A percentile compares a stretch with the other conserved stretches of the same genome.
These are phyloP conservation scores for Magnaporthales sp. DNA, from an alignment of 2,329 filamentous ascomycete genomes.

Conservation along the genomic window DNA sequence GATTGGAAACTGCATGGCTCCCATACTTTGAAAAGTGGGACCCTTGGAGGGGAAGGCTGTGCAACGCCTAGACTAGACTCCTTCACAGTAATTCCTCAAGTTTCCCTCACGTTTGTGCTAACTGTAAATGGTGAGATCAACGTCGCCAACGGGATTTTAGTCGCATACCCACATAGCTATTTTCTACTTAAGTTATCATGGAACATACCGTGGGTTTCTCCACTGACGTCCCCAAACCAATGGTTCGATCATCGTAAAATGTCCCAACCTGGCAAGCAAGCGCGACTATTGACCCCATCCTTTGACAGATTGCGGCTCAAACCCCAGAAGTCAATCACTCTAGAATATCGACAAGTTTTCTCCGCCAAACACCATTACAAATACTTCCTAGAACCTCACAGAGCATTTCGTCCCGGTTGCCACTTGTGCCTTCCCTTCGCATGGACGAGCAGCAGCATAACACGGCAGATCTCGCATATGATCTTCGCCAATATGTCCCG, in stretches of 20 bases:
- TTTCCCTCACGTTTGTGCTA: not conserved
- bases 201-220: too few relatives aligned
- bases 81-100: not conserved
- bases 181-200: too few relatives aligned
- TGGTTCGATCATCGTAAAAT: too few relatives aligned
- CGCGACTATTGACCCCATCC: too few relatives aligned
- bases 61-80: too few relatives aligned
- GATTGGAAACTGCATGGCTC: not conserved
- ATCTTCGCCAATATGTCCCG: not conserved
- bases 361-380: not conserved
- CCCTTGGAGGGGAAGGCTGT: not conserved
- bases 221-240: not conserved
- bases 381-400: too few relatives aligned
- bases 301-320: not conserved
- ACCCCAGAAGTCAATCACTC: not conserved
- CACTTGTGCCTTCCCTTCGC: not conserved
- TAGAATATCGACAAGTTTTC: not conserved
- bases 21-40: not conserved
- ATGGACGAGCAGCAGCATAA: not conserved
- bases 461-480: not conserved
- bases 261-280: not conserved
- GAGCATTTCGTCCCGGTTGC: too few relatives aligned
- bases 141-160: not conserved
- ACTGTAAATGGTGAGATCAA: not conserved
- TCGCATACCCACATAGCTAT: not conserved